Base-by-base conservation (phyloP, 768 basidiomycete species). In the Lactifluus rugatus region DNA sequence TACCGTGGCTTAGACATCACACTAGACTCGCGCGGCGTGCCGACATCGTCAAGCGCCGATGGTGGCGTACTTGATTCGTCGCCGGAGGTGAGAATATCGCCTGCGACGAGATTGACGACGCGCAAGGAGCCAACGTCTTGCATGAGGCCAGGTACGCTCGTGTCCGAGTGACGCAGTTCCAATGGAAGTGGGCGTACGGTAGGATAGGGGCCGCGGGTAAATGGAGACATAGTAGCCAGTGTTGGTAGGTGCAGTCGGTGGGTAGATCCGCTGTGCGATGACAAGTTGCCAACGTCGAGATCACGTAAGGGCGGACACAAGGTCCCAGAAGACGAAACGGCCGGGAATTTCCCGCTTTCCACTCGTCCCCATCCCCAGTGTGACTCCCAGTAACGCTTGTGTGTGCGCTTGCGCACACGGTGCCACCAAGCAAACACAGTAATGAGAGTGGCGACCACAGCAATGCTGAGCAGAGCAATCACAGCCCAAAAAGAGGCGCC, bases 81-180 rank as follows among this genome's bases (percentile, higher is more conserved):
- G 60, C 49, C 70, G 49, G 69, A 72, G 60, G 26, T 70, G 17
- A 56, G 66, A 46, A 72, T 54, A 50, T 81, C 80, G 6, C 76
- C 80, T 8, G 78, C 76, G 2, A 72, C 66, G 52, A 75, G 69
- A 64, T 82, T 82, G 26, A 77, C 70, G 48, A 82, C 74, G 47
- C 73, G 75, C 17, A 81, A 71, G 13, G 68, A 70, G 4, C 79
- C 79, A 0, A 81, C 54, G 54, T 68, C 68, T 23, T 67, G 70
- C 21, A 67, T 67, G 34, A 71, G 59, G 54, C 68, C 69, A 1
- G 69, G 67, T 2, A 71, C 68, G 51, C 66, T 68, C 56, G 63
- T 56, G 54, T 64, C 62, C 11, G 66, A 58, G 46, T 45, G 57
- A 39, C 64, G 64, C 8, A 69, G 47, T 23, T 53, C 63, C 14